Evolutionary conservation across 768 basidiomycete species (phyloP).

Genomic region (Termitomyces sp.): DNA sequence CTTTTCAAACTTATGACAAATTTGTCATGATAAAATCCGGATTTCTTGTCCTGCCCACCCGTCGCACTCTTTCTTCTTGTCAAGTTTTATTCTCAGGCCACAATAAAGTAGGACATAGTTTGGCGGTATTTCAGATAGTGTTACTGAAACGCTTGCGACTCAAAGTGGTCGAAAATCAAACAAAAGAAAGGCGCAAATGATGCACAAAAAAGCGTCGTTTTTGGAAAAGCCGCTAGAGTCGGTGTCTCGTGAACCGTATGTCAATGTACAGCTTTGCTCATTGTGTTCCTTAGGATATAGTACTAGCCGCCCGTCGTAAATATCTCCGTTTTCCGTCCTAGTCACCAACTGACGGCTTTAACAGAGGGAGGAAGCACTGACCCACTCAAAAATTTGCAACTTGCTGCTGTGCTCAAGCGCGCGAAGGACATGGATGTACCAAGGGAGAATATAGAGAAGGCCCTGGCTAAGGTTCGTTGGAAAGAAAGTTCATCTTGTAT

Average conservation of each 20-base stretch:
- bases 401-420: slow-evolving; percentile 50
- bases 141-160: neutral
- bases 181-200: slow-evolving; percentile 64
- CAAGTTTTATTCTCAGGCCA: slow-evolving; percentile 26
- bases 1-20: neutral
- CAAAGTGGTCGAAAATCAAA: slow-evolving; percentile 75
- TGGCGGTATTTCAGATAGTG: neutral
- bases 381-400: slow-evolving; percentile 45
- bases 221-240: slow-evolving; percentile 51
- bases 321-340: neutral
- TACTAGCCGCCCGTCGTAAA: slow-evolving; percentile 53
- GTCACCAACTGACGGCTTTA: neutral
- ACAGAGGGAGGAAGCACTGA: slow-evolving; percentile 53
- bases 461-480: slow-evolving; percentile 44
- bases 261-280: neutral
- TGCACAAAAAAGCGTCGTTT: slow-evolving; percentile 51
- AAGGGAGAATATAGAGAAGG: slow-evolving; percentile 62
- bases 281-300: slow-evolving; percentile 43
- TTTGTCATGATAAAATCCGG: slow-evolving; percentile 9
- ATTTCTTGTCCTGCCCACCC: slow-evolving; percentile 4
- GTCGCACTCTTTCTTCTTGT: slow-evolving; percentile 17
- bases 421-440: slow-evolving; percentile 57
- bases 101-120: slow-evolving; percentile 28
- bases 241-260: slow-evolving; percentile 13
- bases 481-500: neutral